Evolutionary conservation across 2,329 filamentous ascomycete species (phyloP).

Genomic region (Chaetomiaceae sp.): DNA sequence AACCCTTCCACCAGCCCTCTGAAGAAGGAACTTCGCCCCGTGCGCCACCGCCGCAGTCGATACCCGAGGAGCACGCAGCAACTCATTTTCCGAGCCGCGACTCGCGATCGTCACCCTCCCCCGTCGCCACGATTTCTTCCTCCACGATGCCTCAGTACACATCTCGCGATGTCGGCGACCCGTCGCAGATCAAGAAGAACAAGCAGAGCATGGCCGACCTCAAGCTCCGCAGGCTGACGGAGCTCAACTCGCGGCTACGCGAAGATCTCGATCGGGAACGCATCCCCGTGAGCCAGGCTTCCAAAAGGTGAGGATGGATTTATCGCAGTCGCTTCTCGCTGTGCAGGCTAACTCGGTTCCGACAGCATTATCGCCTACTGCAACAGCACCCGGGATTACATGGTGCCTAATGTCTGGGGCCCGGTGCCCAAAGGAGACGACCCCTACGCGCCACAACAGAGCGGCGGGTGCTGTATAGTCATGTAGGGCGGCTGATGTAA

Average conservation of each 20-base stretch:
- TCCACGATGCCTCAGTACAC: slow-evolving; percentile 61
- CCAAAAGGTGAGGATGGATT: slow-evolving; percentile 63
- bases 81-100: slow-evolving; percentile 4
- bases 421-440: slow-evolving; percentile 92
- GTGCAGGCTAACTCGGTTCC: not conserved
- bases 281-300: slow-evolving; percentile 91
- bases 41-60: slow-evolving; percentile 11
- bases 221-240: slow-evolving; percentile 91
- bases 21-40: slow-evolving; percentile 19
- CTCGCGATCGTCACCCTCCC: not conserved
- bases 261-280: slow-evolving; percentile 94
- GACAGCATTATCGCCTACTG: slow-evolving; percentile 93
- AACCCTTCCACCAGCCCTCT: slow-evolving; percentile 10
- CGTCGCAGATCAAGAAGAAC: slow-evolving; percentile 76
- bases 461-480: slow-evolving; percentile 86
- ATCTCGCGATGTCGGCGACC: slow-evolving; percentile 62
- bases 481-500: slow-evolving; percentile 58
- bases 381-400: slow-evolving; percentile 96
- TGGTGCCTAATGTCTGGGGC: slow-evolving; percentile 97
- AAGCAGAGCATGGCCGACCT: slow-evolving; percentile 99
- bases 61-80: not conserved
- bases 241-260: slow-evolving; percentile 91
- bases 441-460: slow-evolving; percentile 95
- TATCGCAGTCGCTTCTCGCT: not conserved
- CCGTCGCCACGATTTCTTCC: slow-evolving; percentile 13